Percentiles rank a stretch among this genome's conserved stretches.
Evolutionary conservation across 2,329 filamentous ascomycete species (phyloP).

Genomic region (Penicillium sp.): DNA sequence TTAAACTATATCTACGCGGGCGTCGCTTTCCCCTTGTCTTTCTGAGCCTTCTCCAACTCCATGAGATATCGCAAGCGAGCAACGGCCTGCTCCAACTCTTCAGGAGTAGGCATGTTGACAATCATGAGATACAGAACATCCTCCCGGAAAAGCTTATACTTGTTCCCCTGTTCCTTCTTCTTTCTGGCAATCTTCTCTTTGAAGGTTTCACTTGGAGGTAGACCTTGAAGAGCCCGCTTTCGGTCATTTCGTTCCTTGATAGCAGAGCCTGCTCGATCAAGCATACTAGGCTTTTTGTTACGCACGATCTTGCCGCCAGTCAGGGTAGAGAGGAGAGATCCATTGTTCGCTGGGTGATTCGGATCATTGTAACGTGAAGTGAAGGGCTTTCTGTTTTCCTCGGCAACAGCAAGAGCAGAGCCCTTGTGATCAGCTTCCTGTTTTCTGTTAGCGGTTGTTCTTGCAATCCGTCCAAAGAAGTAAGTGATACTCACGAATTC

Average conservation of each 20-base stretch:
- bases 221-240: not conserved
- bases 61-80: not conserved
- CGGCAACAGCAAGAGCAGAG: conserved; percentile 3
- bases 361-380: conserved; percentile 13
- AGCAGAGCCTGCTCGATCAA: not conserved
- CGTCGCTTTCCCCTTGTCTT: not conserved
- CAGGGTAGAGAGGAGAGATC: conserved; percentile 8
- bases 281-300: not conserved
- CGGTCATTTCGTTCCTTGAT: not conserved
- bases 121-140: conserved; percentile 12
- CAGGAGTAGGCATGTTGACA: conserved; percentile 9
- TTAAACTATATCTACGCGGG: not conserved
- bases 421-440: conserved; percentile 9
- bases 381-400: not conserved
- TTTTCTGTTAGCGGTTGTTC: not conserved
- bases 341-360: conserved; percentile 11
- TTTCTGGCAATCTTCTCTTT: not conserved
- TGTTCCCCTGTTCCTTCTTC: not conserved
- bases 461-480: not conserved
- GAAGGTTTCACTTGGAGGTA: not conserved
- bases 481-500: conserved; percentile 1
- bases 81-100: conserved; percentile 10
- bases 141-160: conserved; percentile 3
- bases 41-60: not conserved
- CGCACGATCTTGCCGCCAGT: conserved; percentile 7